Evolutionary conservation across 129 eudicot species (phyloP).

Genomic region (Cynara cardunculus): DNA sequence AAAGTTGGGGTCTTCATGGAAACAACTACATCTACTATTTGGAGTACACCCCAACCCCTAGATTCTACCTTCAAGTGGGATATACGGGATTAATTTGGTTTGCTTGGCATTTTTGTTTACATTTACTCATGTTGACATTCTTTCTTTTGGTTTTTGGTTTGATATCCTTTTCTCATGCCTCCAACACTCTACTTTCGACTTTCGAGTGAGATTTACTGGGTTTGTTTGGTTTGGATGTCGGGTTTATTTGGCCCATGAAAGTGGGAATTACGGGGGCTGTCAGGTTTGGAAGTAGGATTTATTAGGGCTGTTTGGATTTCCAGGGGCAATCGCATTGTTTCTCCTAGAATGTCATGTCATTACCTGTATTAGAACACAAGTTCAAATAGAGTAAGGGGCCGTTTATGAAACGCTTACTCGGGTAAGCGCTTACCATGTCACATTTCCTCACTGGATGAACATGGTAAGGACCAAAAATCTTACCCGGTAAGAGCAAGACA

Average conservation of each 20-base stretch:
- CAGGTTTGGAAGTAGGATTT: not conserved
- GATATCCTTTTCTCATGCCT: not conserved
- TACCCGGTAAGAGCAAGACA: too few relatives aligned
- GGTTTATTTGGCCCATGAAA: not conserved
- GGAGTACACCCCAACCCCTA: not conserved
- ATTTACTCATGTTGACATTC: conserved; percentile 3
- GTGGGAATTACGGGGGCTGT: not conserved
- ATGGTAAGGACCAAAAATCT: too few relatives aligned
- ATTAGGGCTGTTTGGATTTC: too few relatives aligned
- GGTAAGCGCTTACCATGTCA: too few relatives aligned
- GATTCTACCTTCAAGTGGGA: not conserved
- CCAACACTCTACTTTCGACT: not conserved
- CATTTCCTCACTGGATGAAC: too few relatives aligned
- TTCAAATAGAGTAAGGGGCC: too few relatives aligned
- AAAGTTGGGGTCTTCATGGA: not conserved
- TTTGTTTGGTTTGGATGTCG: not conserved
- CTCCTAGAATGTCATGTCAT: too few relatives aligned
- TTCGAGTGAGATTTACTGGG: not conserved
- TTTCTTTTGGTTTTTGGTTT: not conserved
- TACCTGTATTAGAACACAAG: too few relatives aligned
- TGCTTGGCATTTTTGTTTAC: not conserved
- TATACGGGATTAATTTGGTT: not conserved
- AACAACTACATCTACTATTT: not conserved
- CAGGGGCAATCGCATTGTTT: too few relatives aligned
- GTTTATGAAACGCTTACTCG: too few relatives aligned